phyloP scores from a whole-genome alignment of 352 stramenopile species.

The Phytophthora agathidicida region DNA sequence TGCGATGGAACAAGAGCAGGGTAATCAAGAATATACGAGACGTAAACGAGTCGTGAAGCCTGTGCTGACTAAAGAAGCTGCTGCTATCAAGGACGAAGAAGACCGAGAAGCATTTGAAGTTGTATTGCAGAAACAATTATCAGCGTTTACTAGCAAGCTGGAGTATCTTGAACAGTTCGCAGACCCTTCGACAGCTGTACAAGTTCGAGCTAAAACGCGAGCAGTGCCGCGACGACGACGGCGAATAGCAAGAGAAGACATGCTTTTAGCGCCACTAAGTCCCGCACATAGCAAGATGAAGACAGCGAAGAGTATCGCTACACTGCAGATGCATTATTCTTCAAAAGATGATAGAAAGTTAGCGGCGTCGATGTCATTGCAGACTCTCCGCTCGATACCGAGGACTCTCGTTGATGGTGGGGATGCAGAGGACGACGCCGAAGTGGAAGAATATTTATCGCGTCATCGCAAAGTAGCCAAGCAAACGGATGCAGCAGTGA shows the following conservation, averaged over 20 bases:
- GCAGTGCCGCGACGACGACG: slow-evolving; percentile 15
- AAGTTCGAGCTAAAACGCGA: slow-evolving; percentile 15
- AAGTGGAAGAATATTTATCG: slow-evolving; percentile 23
- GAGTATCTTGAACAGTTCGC: slow-evolving; percentile 37
- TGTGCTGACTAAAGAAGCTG: slow-evolving; percentile 23
- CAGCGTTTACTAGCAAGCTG: slow-evolving; percentile 39
- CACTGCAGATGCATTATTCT: neutral
- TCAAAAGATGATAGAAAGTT: slow-evolving; percentile 2
- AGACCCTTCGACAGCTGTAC: neutral
- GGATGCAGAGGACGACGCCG: slow-evolving; percentile 33
- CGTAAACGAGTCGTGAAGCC: slow-evolving; percentile 8
- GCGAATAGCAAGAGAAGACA: slow-evolving; percentile 22
- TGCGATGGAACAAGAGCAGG: slow-evolving; percentile 23
- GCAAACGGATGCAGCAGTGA: slow-evolving; percentile 31
- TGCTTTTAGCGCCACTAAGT: slow-evolving; percentile 16
- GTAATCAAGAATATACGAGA: slow-evolving; percentile 15
- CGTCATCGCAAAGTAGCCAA: slow-evolving; percentile 25
- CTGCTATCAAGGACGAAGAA: slow-evolving; percentile 28
- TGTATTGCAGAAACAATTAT: slow-evolving; percentile 24
- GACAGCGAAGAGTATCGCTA: slow-evolving; percentile 12
- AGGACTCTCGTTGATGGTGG: neutral
- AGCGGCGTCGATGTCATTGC: slow-evolving; percentile 15
- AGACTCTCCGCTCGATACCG: slow-evolving; percentile 11
- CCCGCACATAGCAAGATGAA: slow-evolving; percentile 11
- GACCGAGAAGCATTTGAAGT: slow-evolving; percentile 20